Percentiles rank a stretch among this genome's conserved stretches.
Conservation (phyloP, 306 rosid species). For the Cyclanthera cordifolia region DNA sequence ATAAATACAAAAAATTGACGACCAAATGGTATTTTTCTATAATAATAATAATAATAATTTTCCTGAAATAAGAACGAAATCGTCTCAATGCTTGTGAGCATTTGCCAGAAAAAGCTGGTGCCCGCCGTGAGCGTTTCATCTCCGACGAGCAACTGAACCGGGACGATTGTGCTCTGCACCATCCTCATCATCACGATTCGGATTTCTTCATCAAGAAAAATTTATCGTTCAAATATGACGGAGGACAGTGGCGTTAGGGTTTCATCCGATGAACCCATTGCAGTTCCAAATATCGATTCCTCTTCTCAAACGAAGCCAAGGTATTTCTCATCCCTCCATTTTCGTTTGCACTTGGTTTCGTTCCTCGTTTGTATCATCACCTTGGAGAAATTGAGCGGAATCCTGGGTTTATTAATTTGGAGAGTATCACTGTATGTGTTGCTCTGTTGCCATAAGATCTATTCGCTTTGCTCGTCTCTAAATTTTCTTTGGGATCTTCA, state of each 20-base stretch:
- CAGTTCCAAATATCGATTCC: conserved; percentile 21
- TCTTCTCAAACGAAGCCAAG: conserved; percentile 68
- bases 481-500: not conserved
- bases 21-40: too few relatives aligned
- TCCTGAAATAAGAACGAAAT: not conserved
- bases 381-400: not conserved
- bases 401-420: not conserved
- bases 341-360: not conserved
- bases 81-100: not conserved
- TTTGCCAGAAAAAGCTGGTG: not conserved
- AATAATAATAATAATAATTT: too few relatives aligned
- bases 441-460: not conserved
- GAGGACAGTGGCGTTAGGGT: conserved; percentile 52
- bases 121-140: not conserved
- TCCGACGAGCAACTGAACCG: not conserved
- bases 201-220: not conserved
- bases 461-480: not conserved
- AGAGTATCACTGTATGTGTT: not conserved
- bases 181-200: not conserved
- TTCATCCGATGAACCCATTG: conserved; percentile 29
- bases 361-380: not conserved
- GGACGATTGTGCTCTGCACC: not conserved
- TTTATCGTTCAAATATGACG: conserved; percentile 16
- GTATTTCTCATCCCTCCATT: conserved; percentile 19
- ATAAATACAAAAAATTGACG: too few relatives aligned